Evolutionary conservation across 768 basidiomycete genomes (phyloP).

Genomic region (Hygrocybe punicea): DNA sequence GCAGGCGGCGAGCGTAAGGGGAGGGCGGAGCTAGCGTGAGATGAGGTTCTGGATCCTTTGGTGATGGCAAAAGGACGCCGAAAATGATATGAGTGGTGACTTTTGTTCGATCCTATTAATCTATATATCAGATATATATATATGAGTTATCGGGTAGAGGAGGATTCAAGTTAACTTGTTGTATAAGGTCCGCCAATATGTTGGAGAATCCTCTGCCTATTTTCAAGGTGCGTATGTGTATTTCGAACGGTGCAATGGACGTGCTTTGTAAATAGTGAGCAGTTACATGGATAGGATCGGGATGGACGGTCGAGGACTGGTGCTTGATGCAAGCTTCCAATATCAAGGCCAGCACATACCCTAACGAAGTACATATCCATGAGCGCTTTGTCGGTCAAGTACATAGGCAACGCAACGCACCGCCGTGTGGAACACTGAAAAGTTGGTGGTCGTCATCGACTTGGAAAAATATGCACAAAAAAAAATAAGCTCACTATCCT

Average conservation of each 20-base stretch:
- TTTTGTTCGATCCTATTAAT: constrained; percentile 42
- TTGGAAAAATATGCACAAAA: background rate
- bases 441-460: background rate
- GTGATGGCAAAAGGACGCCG: constrained; percentile 40
- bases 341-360: constrained; percentile 55
- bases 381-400: background rate
- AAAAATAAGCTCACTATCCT: constrained; percentile 36
- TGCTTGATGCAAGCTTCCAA: constrained; percentile 52
- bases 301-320: constrained; percentile 47
- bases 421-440: constrained; percentile 53
- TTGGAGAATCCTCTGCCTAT: constrained; percentile 54
- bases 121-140: background rate
- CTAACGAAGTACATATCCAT: constrained; percentile 38
- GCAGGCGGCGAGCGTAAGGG: constrained; percentile 56
- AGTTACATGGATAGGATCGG: constrained; percentile 57
- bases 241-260: constrained; percentile 39
- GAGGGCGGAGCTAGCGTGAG: constrained; percentile 49
- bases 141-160: background rate
- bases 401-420: constrained; percentile 23
- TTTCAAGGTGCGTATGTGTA: constrained; percentile 48
- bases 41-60: constrained; percentile 20
- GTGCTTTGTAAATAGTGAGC: constrained; percentile 56
- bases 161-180: constrained; percentile 40
- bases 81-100: constrained; percentile 57
- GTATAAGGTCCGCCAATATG: constrained; percentile 55